Base-by-base conservation (phyloP, 495 filamentous ascomycete genomes). In the Penicillium lagena region DNA sequence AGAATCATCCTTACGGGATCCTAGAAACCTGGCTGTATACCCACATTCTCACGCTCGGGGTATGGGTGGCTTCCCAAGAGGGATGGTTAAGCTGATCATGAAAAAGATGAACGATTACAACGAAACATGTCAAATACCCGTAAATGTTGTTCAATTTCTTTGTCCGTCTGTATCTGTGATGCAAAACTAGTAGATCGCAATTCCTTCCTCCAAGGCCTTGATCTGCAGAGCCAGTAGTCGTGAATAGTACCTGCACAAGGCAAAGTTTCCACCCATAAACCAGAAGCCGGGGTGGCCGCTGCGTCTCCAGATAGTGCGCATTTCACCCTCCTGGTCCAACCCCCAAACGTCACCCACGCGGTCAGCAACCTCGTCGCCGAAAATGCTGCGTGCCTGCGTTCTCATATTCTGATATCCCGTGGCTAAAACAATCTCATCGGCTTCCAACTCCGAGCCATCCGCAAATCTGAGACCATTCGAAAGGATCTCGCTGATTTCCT, bases 341-440 rank as follows among this genome's bases (percentile, higher is more conserved):
- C 85, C 88, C 88, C 89, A 95, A 32, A 91, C 79, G 62, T 85
- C 76, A 8, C 71, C 70, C 0, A 85, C 67, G 11, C 74, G 69
- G 50, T 85, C 79, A 1, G 80, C 85, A 12, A 90, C 63, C 30
- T 78, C 74, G 39, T 87, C 80, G 0, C 87, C 86, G 41, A 95
- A 82, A 36, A 91, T 81, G 15, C 51, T 63, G 6, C 80, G 61
- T 10, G 70, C 66, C 46, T 67, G 62, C 1, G 78, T 81, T 34
- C 76, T 66, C 87, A 93, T 95, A 54, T 89, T 90, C 44, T 80
- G 67, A 60, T 89, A 94, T 0, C 89, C 89, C 11, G 89, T 95
- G 10, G 89, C 88, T 47, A 90, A 81, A 9, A 93, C 71, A 44
- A 95, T 82, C 63, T 87, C 85, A 51, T 94, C 89, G 0, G 87